Evolutionary conservation across 2,329 filamentous ascomycete species (phyloP).

Genomic region (Pseudogymnoascus destructans): DNA sequence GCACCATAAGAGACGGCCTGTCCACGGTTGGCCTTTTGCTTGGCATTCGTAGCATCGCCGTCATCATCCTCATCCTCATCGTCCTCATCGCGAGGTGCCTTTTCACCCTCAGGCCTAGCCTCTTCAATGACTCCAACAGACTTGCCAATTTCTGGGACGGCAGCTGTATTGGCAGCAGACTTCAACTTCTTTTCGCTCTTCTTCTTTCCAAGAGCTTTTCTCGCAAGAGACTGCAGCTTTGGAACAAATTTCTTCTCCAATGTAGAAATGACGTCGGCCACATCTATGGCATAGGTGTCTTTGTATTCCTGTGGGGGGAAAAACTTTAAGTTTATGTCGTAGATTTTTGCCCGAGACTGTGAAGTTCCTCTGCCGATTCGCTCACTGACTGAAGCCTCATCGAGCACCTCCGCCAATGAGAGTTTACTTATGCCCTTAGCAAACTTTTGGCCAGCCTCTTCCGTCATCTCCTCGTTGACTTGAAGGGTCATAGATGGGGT

Average conservation of each 20-base stretch:
- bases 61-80: slow-evolving; percentile 66
- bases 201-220: slow-evolving; percentile 72
- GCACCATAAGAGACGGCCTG: slow-evolving; percentile 82
- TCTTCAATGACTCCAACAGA: slow-evolving; percentile 44
- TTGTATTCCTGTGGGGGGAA: slow-evolving; percentile 77
- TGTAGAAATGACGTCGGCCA: slow-evolving; percentile 62
- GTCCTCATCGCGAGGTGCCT: slow-evolving; percentile 36
- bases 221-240: slow-evolving; percentile 54
- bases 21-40: slow-evolving; percentile 59
- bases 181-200: slow-evolving; percentile 47
- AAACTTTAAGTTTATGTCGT: slow-evolving; percentile 68
- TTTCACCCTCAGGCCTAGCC: slow-evolving; percentile 31
- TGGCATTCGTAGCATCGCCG: slow-evolving; percentile 62
- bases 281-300: slow-evolving; percentile 69
- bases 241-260: slow-evolving; percentile 73
- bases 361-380: slow-evolving; percentile 58
- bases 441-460: slow-evolving; percentile 61
- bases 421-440: slow-evolving; percentile 85
- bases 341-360: slow-evolving; percentile 65
- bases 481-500: slow-evolving; percentile 84
- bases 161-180: slow-evolving; percentile 44
- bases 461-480: slow-evolving; percentile 57
- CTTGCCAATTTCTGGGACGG: slow-evolving; percentile 63
- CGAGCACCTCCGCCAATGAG: slow-evolving; percentile 69
- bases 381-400: slow-evolving; percentile 71